A percentile compares a stretch with the other conserved stretches of the same genome.
phyloP scores from a whole-genome alignment of 139 green algal genomes.

The Prasinococcaceae sp. region DNA sequence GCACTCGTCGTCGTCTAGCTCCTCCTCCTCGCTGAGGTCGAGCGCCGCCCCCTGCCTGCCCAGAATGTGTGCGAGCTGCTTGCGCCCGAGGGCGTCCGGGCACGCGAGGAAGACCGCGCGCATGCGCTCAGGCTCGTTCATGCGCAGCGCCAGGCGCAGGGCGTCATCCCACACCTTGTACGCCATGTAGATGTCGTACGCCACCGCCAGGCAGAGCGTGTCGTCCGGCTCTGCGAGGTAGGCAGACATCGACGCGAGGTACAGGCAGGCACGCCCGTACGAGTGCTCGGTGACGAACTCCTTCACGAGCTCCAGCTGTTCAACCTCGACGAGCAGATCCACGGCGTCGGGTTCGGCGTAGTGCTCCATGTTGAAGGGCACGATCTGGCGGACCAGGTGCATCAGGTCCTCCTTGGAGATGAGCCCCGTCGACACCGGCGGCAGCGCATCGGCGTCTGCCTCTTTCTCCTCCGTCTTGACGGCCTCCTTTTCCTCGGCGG shows the following conservation, averaged over 20 bases:
- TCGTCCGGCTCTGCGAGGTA: conserved; percentile 94
- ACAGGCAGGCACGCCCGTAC: conserved; percentile 78
- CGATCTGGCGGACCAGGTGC: conserved; percentile 74
- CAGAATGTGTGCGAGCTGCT: conserved; percentile 88
- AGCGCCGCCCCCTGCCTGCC: conserved; percentile 38
- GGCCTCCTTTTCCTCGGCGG: conserved; percentile 3
- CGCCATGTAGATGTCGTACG: conserved; percentile 68
- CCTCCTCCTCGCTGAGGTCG: conserved; percentile 16
- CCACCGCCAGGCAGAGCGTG: conserved; percentile 49
- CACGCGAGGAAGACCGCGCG: conserved; percentile 36
- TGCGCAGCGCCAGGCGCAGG: conserved; percentile 54
- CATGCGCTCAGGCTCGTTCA: conserved; percentile 28
- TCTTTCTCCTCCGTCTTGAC: conserved; percentile 1
- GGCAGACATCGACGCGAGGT: conserved; percentile 44
- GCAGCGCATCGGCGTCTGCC: neutral
- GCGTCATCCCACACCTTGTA: conserved; percentile 60
- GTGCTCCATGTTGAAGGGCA: conserved; percentile 92
- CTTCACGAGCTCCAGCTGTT: conserved; percentile 58
- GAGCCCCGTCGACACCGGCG: neutral
- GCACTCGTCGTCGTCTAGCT: conserved; percentile 8
- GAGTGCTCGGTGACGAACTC: conserved; percentile 72
- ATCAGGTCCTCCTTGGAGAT: conserved; percentile 64
- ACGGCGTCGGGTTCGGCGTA: conserved; percentile 97
- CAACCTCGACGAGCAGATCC: conserved; percentile 90
- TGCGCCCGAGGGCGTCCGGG: conserved; percentile 53